Evolutionary conservation across 371 early-diverging fungal genomes (phyloP), one percentile per base, ranked within the genome.

Genomic region (Choanephora cucurbitarum): DNA sequence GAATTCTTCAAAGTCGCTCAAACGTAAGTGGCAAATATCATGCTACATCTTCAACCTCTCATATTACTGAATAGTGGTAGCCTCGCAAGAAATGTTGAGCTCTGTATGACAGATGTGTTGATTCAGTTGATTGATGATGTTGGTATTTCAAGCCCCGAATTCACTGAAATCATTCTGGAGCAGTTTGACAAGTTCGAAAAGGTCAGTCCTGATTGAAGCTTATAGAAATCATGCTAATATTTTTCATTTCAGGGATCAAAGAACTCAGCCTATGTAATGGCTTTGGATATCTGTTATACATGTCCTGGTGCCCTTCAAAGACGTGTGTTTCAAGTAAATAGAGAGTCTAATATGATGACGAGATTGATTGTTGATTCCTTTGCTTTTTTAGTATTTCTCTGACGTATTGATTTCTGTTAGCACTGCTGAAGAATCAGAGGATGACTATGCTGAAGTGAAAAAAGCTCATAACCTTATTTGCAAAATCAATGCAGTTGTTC

Each of bases 71-170:
- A 52, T 64, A 85, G 86, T n/a, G 79, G 82, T 5, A 82, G 88
- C 39, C 77, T 84, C 56, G 79, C 91, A 13, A 84, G 87, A 57
- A 88, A 85, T 56, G 85, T 93, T 5, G 87, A 91, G 60, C 78
- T 87, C 22, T 86, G 86, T 58, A 85, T 96, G 71, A 79, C 88
- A 2, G 95, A 95, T 45, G 81, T 97, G 2, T 72, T 96, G 48
- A 85, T 86, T 56, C 90, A 90, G 62, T 66, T 97, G 24, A 72
- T 94, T 18, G 93, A 92, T 17, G 97, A 96, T 61, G 80, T 79
- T 22, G 69, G 64, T 21, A 40, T 77, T 5, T 67, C 94, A 21
- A 87, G 89, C 1, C 84, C 86, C 42, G 93, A 93, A 34, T 83
- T 87, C 5, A 73, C 94, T 19, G 94, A 94, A 51, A 67, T 89